Evolutionary conservation across 2,329 filamentous ascomycete species (phyloP), one percentile per base, ranked within the genome.

Genomic region (Fusarium sp.): DNA sequence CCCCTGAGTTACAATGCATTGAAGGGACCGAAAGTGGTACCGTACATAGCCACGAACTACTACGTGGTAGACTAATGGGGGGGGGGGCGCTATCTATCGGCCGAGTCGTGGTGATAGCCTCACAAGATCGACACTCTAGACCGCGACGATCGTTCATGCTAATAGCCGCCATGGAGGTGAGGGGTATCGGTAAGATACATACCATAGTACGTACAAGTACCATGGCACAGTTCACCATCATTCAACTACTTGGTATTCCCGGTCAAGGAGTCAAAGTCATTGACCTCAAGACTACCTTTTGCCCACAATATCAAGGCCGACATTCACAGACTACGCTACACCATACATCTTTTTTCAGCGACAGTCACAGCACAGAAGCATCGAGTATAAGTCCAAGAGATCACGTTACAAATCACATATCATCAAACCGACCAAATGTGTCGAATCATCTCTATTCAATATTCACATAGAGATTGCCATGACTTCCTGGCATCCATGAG

Each of bases 371-470:
- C 14, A 7, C 37, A 20, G 13, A 8, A 27, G 12, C 9, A n/a
- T 20, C 13, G 22, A 46, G 5, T 24, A 20, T 7, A 24, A 11
- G 18, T 20, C 34, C 16, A 25, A 20, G n/a, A 52, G 5, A 41
- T 20, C 56, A 53, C 29, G 22, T 48, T 20, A 55, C 34, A 46
- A 8, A 9, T 42, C 61, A 64, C 48, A 37, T 27, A 24, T 63
- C 40, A 42, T 22, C 13, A 30, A 51, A n/a, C 64, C 25, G 49
- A 27, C 25, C 44, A 48, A 51, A 34, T 24, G 52, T 69, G 32
- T 55, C 49, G 61, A 49, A 75, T 75, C 72, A 71, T 75, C 65
- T 76, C 73, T 75, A 74, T 76, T 74, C 72, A 71, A 65, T 70
- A 73, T 45, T 71, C 66, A 69, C 67, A 69, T 69, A 73, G 71